phyloP scores from a whole-genome alignment of 192 early-diverging fungal species.

The Backusella macrospora region DNA sequence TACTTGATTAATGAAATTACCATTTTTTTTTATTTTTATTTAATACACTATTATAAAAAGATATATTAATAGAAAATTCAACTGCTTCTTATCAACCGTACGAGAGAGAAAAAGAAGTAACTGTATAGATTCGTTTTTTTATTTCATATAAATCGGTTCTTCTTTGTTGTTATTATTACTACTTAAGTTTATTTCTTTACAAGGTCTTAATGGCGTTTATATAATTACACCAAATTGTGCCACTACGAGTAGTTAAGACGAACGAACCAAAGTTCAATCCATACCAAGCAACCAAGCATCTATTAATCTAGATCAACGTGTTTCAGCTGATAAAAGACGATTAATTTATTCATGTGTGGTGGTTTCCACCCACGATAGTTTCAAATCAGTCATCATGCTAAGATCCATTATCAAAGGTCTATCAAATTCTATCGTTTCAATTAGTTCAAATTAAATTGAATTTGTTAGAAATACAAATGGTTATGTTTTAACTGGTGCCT shows the following conservation, averaged over 20 bases:
- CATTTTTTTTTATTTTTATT: too few species aligned
- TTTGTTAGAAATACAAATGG: conserved; percentile 24
- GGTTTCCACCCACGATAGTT: conserved; percentile 14
- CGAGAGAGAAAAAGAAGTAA: too few species aligned
- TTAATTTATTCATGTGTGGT: conserved; percentile 34
- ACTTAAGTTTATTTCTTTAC: conserved; percentile 20
- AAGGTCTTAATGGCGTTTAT: conserved; percentile 32
- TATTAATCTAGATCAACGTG: conserved; percentile 13
- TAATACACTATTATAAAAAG: too few species aligned
- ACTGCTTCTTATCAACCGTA: too few species aligned
- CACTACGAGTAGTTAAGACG: conserved; percentile 22
- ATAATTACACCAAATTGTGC: conserved; percentile 39
- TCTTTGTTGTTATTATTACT: conserved; percentile 1
- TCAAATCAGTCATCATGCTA: conserved; percentile 27
- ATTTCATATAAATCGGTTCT: too few species aligned
- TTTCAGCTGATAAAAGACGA: conserved; percentile 7
- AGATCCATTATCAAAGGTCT: conserved; percentile 15
- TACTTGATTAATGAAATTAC: too few species aligned
- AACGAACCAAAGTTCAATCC: conserved; percentile 25
- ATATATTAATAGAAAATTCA: too few species aligned
- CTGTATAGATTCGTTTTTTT: too few species aligned
- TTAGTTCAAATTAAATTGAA: conserved; percentile 32
- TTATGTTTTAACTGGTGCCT: conserved; percentile 17
- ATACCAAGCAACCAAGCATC: neutral
- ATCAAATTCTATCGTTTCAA: neutral